A percentile compares a stretch with the other conserved stretches of the same genome.
Evolutionary conservation across 2,329 filamentous ascomycete species (phyloP).

Genomic region (Plenodomus biglobosus): DNA sequence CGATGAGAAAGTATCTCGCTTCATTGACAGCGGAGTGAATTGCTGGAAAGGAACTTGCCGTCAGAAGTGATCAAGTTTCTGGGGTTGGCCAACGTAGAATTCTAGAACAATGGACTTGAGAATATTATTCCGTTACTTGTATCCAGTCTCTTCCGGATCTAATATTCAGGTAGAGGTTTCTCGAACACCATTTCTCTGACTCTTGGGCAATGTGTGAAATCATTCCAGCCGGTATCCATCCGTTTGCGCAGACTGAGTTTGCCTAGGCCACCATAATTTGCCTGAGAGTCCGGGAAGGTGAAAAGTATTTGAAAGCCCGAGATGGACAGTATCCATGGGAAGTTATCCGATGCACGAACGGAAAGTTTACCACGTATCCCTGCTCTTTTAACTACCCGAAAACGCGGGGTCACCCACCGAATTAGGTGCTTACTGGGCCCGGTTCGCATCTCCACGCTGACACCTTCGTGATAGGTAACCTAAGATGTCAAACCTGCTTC

Average conservation of each 20-base stretch:
- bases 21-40: slow-evolving; percentile 39
- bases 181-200: too few relatives aligned
- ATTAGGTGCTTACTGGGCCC: too few relatives aligned
- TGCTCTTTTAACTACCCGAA: background rate
- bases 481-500: slow-evolving; percentile 15
- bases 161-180: too few relatives aligned
- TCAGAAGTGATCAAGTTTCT: slow-evolving; percentile 27
- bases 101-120: slow-evolving; percentile 8
- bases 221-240: too few relatives aligned
- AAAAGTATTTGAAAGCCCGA: too few relatives aligned
- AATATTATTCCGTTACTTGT: slow-evolving; percentile 1
- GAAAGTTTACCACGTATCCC: background rate
- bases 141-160: too few relatives aligned
- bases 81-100: slow-evolving; percentile 27
- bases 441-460: background rate
- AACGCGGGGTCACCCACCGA: background rate
- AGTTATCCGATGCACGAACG: slow-evolving; percentile 1
- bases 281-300: too few relatives aligned
- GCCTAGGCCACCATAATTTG: slow-evolving; percentile 2
- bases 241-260: too few relatives aligned
- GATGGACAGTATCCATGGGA: too few relatives aligned
- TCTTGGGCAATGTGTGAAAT: too few relatives aligned
- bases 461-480: background rate
- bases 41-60: slow-evolving; percentile 39
- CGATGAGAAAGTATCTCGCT: slow-evolving; percentile 29